Base-by-base conservation (phyloP, 495 filamentous ascomycete species). In the Cercophora sp. region DNA sequence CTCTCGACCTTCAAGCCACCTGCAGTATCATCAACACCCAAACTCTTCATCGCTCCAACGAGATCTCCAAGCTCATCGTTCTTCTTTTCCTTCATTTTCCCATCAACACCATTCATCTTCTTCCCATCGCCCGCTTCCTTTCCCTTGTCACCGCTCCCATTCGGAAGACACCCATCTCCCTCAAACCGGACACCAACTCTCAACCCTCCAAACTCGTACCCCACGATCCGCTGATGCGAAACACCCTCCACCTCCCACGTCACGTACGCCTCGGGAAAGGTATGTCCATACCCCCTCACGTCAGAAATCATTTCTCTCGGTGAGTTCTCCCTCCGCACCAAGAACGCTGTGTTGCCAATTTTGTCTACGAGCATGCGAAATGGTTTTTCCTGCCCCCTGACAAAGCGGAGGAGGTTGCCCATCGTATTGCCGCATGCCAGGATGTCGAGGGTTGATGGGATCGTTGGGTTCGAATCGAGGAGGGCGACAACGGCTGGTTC, bases 221-320 rank as follows among this genome's bases (percentile, higher is more conserved):
- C 62, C 1, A 88, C 57, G 18, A 87, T 51, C 0, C 85, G 73
- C 51, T 88, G 84, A 50, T 87, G 84, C 0, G 82, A 82, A 26
- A 69, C 66, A 23, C 79, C 70, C 9, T 67, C 70, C 0, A 51
- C 3, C 6, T 74, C 68, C 78, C 82, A 83, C 1, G 76, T 79
- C 1, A 85, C 88, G 57, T 85, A 85, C 3, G 66, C 72, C 31
- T 85, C 81, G 4, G 81, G 75, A 60, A 88, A 88, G 1, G 79
- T 75, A 60, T 86, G 81, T 6, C 85, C 84, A 59, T 72, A 87
- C 0, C 84, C 86, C 5, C 49, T 48, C 3, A 87, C 66, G 43
- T 70, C 71, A 2, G 63, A 57, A 24, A 87, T 82, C 4, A 68
- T 13, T 40, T 76, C 69, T 0, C 60, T 76, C 0, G 82, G 81